A percentile compares a stretch with the other conserved stretches of the same genome.
Conservation (phyloP, 2,329 filamentous ascomycete species). For the Trichoderma sp. region DNA sequence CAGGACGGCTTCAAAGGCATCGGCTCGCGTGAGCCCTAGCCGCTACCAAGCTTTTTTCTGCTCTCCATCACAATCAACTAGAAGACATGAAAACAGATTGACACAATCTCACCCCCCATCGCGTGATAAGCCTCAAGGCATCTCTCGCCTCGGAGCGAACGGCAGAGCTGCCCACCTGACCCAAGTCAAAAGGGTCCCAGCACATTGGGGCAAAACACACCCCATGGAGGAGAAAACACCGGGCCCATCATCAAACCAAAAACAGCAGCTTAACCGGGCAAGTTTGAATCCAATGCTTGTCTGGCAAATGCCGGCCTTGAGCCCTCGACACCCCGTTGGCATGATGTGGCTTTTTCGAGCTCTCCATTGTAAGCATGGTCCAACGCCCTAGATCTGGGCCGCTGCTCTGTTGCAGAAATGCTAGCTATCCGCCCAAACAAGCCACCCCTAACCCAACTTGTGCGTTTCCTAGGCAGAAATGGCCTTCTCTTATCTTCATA, state of each 20-base stretch:
- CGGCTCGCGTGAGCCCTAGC: not conserved
- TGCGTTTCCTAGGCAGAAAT: too few species aligned
- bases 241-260: not conserved
- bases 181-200: not conserved
- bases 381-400: not conserved
- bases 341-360: conserved; percentile 12
- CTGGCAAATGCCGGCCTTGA: not conserved
- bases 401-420: not conserved
- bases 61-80: not conserved
- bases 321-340: not conserved
- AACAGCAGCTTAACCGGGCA: not conserved
- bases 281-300: not conserved
- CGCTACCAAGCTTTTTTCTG: not conserved
- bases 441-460: conserved; percentile 1
- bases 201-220: not conserved
- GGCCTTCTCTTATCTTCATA: conserved; percentile 21
- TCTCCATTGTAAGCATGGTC: conserved; percentile 22
- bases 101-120: conserved; percentile 3
- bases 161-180: not conserved
- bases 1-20: not conserved
- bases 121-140: not conserved
- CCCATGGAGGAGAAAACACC: not conserved
- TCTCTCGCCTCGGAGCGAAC: conserved; percentile 15
- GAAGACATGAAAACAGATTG: not conserved
- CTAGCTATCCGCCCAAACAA: conserved; percentile 3